Percentiles rank a stretch among this genome's conserved stretches.
phyloP scores from a whole-genome alignment of 1,139 yeast genomes.

The Suhomyces atakaporum region DNA sequence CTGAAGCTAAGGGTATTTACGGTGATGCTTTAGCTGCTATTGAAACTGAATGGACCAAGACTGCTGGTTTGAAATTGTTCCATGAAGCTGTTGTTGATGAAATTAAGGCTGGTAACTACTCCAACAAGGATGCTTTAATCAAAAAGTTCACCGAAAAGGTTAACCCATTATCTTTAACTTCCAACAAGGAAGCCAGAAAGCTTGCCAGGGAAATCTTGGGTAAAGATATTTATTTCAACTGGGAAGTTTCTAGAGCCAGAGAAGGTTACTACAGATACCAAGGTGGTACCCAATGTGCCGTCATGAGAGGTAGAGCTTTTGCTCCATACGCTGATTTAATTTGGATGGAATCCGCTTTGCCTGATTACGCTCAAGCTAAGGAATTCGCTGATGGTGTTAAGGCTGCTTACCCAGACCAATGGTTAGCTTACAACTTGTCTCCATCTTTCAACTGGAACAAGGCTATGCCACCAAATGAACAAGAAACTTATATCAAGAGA shows the following conservation, averaged over 20 bases:
- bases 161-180: slow-evolving; percentile 71
- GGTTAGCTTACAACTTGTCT: slow-evolving; percentile 95
- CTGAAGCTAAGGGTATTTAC: slow-evolving; percentile 71
- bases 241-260: slow-evolving; percentile 95
- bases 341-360: slow-evolving; percentile 98
- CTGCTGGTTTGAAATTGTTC: slow-evolving; percentile 86
- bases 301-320: slow-evolving; percentile 94
- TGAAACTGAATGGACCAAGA: slow-evolving; percentile 80
- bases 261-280: slow-evolving; percentile 97
- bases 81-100: slow-evolving; percentile 90
- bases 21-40: slow-evolving; percentile 72
- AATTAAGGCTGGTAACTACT: slow-evolving; percentile 60
- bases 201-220: slow-evolving; percentile 79
- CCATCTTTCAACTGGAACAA: slow-evolving; percentile 98
- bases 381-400: slow-evolving; percentile 93
- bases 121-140: slow-evolving; percentile 68
- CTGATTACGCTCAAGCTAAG: slow-evolving; percentile 90
- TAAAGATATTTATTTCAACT: slow-evolving; percentile 84
- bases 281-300: slow-evolving; percentile 98
- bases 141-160: slow-evolving; percentile 67
- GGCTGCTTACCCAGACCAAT: slow-evolving; percentile 78
- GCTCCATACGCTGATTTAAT: slow-evolving; percentile 95
- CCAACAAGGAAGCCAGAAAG: slow-evolving; percentile 79
- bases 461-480: slow-evolving; percentile 87
- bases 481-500: slow-evolving; percentile 86